Percentiles rank a stretch among this genome's conserved stretches.
Evolutionary conservation across 371 early-diverging fungal species (phyloP).

Genomic region (Mucor sp.): DNA sequence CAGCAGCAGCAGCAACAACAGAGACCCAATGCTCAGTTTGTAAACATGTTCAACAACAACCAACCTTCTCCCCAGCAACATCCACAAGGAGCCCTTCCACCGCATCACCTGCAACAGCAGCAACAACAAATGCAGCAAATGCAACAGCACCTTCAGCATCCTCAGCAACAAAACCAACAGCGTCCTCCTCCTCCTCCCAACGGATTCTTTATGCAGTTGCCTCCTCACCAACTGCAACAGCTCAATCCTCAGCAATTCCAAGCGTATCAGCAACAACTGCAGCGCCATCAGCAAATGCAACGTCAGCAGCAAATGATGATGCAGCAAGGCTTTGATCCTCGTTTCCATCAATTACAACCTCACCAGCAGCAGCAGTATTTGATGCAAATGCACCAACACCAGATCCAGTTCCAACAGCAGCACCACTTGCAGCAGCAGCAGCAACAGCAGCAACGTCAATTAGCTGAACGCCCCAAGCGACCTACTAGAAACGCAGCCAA

Average conservation of each 20-base stretch:
- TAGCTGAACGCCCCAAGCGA: constrained; percentile 34
- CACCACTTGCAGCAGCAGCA: constrained; percentile 36
- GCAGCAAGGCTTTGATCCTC: constrained; percentile 20
- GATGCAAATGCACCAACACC: constrained; percentile 24
- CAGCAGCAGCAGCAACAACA: not conserved
- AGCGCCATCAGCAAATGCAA: constrained; percentile 23
- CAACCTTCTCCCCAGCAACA: constrained; percentile 5
- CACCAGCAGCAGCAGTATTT: constrained; percentile 15
- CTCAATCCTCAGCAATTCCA: constrained; percentile 14
- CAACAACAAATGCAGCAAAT: constrained; percentile 18
- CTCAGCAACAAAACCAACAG: constrained; percentile 26
- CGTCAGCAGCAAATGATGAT: constrained; percentile 13
- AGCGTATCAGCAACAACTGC: constrained; percentile 21
- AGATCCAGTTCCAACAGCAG: constrained; percentile 26
- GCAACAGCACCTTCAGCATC: constrained; percentile 15
- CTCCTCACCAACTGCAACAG: constrained; percentile 22
- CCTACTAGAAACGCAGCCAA: constrained; percentile 37
- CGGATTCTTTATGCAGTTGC: constrained; percentile 19
- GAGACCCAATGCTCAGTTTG: not conserved
- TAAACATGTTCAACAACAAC: not conserved
- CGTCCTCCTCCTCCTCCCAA: constrained; percentile 22
- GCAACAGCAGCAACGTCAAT: constrained; percentile 17
- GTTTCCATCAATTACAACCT: constrained; percentile 31
- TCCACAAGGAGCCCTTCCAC: not conserved
- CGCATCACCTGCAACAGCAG: not conserved